Evolutionary conservation across 768 basidiomycete genomes (phyloP).

Genomic region (Gloeostereum incarnatum): DNA sequence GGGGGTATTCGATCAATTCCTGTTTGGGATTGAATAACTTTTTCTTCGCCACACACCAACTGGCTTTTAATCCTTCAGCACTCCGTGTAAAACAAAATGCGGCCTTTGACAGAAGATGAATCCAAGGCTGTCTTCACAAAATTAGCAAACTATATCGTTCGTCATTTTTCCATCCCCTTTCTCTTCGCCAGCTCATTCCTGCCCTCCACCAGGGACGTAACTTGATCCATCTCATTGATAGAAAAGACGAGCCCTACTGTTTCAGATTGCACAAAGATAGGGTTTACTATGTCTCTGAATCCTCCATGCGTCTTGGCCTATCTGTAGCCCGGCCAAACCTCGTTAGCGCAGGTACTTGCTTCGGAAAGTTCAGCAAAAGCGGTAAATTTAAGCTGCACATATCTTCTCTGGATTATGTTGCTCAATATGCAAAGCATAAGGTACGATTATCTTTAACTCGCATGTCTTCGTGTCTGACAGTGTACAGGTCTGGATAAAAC

Average conservation of each 20-base stretch:
- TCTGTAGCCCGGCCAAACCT: conserved; percentile 91
- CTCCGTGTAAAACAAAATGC: conserved; percentile 40
- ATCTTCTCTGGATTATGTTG: conserved; percentile 86
- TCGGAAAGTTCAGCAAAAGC: conserved; percentile 95
- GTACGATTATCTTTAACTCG: conserved; percentile 28
- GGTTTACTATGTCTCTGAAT: conserved; percentile 94
- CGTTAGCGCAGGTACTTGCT: conserved; percentile 88
- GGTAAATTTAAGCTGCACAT: conserved; percentile 98
- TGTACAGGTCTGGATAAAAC: conserved; percentile 92
- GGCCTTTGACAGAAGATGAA: conserved; percentile 94
- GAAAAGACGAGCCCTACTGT: conserved; percentile 90
- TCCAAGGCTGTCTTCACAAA: conserved; percentile 95
- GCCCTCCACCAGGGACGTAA: conserved; percentile 74
- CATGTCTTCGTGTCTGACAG: not conserved
- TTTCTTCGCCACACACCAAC: not conserved
- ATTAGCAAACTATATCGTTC: conserved; percentile 92
- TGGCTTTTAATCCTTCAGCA: not conserved
- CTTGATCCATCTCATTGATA: conserved; percentile 89
- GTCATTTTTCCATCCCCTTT: conserved; percentile 15
- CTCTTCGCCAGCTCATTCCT: not conserved
- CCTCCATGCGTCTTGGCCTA: conserved; percentile 87
- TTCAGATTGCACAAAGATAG: conserved; percentile 92
- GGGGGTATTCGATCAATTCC: not conserved
- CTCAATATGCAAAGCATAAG: conserved; percentile 98
- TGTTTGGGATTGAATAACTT: conserved; percentile 2